phyloP scores from a whole-genome alignment of 1,284 basidiomycete genomes.

The Malassezia brasiliensis region DNA sequence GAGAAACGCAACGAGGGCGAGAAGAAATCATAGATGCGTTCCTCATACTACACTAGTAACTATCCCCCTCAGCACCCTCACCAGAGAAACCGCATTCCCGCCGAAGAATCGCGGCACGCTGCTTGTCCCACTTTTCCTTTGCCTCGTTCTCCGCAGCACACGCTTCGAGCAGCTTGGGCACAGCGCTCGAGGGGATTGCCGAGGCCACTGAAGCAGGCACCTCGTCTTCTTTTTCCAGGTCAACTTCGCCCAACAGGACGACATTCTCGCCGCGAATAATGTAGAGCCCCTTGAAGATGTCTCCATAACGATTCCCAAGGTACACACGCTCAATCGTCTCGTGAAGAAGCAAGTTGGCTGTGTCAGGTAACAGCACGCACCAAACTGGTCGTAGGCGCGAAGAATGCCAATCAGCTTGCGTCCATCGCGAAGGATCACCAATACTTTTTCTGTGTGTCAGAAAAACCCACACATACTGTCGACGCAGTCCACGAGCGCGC shows the following conservation, averaged over 20 bases:
- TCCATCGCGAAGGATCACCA: slow-evolving; percentile 90
- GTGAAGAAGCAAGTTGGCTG: slow-evolving; percentile 74
- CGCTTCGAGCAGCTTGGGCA: slow-evolving; percentile 31
- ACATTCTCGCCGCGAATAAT: slow-evolving; percentile 97
- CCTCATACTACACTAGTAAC: slow-evolving; percentile 23
- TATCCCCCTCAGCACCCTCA: slow-evolving; percentile 44
- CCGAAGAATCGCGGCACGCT: slow-evolving; percentile 33
- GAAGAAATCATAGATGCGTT: not conserved
- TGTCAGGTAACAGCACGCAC: slow-evolving; percentile 54
- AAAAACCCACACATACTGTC: slow-evolving; percentile 26
- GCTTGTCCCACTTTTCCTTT: slow-evolving; percentile 34
- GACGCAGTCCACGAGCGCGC: slow-evolving; percentile 43
- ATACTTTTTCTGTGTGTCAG: slow-evolving; percentile 65
- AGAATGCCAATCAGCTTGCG: slow-evolving; percentile 91
- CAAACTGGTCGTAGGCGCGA: slow-evolving; percentile 96
- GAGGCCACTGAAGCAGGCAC: slow-evolving; percentile 33
- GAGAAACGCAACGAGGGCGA: slow-evolving; percentile 19
- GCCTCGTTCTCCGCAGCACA: slow-evolving; percentile 29
- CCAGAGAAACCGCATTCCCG: slow-evolving; percentile 36
- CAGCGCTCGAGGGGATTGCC: slow-evolving; percentile 29
- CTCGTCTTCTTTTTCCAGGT: slow-evolving; percentile 43
- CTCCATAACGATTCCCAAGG: slow-evolving; percentile 56
- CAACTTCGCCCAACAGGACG: slow-evolving; percentile 84
- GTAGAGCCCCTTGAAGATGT: slow-evolving; percentile 76
- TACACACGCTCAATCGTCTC: slow-evolving; percentile 65